Base-by-base conservation (phyloP, 768 basidiomycete species). In the Daedaleopsis sinensis region DNA sequence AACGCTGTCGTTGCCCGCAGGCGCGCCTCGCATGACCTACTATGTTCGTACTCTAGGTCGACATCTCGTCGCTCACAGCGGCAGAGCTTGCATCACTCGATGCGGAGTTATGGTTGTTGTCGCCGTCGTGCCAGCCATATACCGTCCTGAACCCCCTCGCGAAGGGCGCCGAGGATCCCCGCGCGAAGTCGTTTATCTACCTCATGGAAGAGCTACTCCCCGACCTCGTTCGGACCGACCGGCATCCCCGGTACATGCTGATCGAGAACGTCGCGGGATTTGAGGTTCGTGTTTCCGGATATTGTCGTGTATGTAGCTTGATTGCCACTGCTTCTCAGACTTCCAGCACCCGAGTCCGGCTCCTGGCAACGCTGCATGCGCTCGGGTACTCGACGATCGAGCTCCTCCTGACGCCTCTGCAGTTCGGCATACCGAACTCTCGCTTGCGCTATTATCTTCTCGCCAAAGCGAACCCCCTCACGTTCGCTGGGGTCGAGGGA, bases 191-290 rank as follows among this genome's bases (percentile, higher is more conserved):
- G 0, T 94, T 93, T 72, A 77, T 92, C 21, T 85, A 90, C 71
- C 80, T 94, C 42, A 77, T 92, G 44, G 78, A 83, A 60, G 70
- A 72, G 24, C 79, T 93, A 23, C 77, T 93, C 0, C 90, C 90
- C 0, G 80, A 82, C 27, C 71, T 93, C 53, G 82, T 76, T 10
- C 59, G 64, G 5, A 69, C 67, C 10, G 67, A 76, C 38, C 73
- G 72, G 5, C 83, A 85, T 57, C 92, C 92, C 5, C 74, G 73
- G 3, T 82, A 80, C 59, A 68, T 93, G 11, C 78, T 93, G 12
- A 77, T 94, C 10, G 92, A 93, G 70, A 93, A 93, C 65, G 92
- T 94, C 4, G 89, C 86, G 11, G 91, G 90, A 9, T 93, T 93
- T 65, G 89, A 91, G 85, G 91, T 90, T 70, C 24, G 65, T 59